Conservation (phyloP, 2,329 filamentous ascomycete genomes). For the Exophiala phaeomuriformis region DNA sequence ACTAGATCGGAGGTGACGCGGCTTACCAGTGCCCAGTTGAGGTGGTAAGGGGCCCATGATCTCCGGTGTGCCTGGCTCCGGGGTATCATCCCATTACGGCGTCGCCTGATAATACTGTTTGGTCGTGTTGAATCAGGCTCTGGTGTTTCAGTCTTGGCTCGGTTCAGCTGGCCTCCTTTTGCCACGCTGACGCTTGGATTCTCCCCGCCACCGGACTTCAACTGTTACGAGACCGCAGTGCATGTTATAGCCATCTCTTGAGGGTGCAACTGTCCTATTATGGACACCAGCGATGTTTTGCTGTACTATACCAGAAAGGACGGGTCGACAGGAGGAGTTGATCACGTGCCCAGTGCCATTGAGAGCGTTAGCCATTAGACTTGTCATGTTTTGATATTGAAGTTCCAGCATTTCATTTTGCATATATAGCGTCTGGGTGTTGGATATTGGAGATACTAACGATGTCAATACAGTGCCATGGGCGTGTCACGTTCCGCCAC, state of each 20-base stretch:
- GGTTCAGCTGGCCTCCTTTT: not conserved
- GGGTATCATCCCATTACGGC: not conserved
- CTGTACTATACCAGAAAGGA: no score
- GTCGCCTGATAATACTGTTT: conserved; percentile 1
- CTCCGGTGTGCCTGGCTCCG: not conserved
- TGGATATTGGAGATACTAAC: conserved; percentile 15
- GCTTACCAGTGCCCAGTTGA: not conserved
- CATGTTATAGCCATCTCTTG: not conserved
- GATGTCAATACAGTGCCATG: conserved; percentile 65
- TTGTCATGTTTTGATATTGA: not conserved
- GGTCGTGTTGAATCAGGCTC: not conserved
- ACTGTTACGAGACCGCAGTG: not conserved
- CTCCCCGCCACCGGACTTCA: not conserved
- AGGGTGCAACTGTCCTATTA: no score
- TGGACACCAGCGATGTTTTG: no score
- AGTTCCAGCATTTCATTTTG: not conserved
- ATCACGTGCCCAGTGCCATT: no score
- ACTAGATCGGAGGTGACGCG: not conserved
- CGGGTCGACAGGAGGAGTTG: no score
- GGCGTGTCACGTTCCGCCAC: conserved; percentile 90
- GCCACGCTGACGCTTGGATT: not conserved
- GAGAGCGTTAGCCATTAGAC: no score
- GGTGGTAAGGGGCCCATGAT: not conserved
- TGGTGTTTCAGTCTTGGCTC: not conserved
- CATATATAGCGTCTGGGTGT: not conserved